Evolutionary conservation across 2,329 filamentous ascomycete species (phyloP), one percentile per base, ranked within the genome.

Genomic region (Didymella glomerata): DNA sequence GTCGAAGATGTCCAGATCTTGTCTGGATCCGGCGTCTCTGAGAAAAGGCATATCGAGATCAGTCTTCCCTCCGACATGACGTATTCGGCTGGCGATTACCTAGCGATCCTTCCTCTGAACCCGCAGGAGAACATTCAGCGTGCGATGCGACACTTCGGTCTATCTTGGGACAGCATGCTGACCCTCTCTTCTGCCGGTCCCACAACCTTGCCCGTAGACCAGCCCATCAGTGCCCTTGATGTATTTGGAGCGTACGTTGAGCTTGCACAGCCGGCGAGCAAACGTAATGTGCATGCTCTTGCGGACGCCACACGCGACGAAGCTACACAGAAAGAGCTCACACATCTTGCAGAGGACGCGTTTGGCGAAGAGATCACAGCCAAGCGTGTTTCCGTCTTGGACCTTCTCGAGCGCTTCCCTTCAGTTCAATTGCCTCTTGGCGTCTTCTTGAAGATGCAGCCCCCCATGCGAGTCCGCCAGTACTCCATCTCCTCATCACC

Each of bases 401-500:
- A 93, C 61, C 80, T 94, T 1, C 82, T 94, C 1, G 87, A 91
- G 68, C 81, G 83, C 11, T 89, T 87, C 70, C 68, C 72, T 0
- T 76, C 80, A 0, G 80, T 90, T 30, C 77, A 84, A 2, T 76
- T 94, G 0, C 83, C 90, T 0, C 83, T 95, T 24, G 83, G 83
- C 3, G 78, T 85, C 18, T 94, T 90, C 78, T 81, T 95, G 8
- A 82, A 83, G 32, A 88, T 92, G 82, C 83, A 93, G 0, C 89
- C 90, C 1, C 88, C 90, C 0, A 91, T 95, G 87, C 87, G 90
- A 27, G 83, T 91, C 38, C 85, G 90, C n/a, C 88, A 91, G 74
- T 93, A 93, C 80, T 91, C 88, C 30, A 92, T 93, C 69, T 92
- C 90, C 0, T 92, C 90, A 0, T 91, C 90, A 0, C 89, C 90